These are phyloP conservation scores for Kwoniella bestiolae DNA, from an alignment of 768 basidiomycete genomes.

Conservation along the genomic window DNA sequence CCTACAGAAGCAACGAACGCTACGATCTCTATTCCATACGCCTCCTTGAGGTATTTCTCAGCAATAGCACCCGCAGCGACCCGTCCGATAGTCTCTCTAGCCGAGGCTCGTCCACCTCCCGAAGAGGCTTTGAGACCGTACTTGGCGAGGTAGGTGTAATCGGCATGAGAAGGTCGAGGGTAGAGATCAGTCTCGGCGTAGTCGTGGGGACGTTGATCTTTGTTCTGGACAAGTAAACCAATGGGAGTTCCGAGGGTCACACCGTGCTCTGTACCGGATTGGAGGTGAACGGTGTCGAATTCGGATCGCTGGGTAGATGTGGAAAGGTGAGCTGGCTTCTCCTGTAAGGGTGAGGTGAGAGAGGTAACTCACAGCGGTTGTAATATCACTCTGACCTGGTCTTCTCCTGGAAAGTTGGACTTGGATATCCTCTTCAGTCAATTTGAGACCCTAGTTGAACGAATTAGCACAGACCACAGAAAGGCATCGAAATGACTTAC, in stretches of 20 bases:
- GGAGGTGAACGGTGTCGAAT: conserved; percentile 89
- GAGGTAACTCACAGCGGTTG: conserved; percentile 78
- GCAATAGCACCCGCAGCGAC: conserved; percentile 99
- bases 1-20: conserved; percentile 97
- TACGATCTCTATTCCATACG: conserved; percentile 89
- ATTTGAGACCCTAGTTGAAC: conserved; percentile 70
- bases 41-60: conserved; percentile 87
- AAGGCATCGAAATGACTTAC: conserved; percentile 59
- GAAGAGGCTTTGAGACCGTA: conserved; percentile 97
- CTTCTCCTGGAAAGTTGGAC: conserved; percentile 84
- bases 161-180: conserved; percentile 95
- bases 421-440: conserved; percentile 84
- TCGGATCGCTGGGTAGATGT: conserved; percentile 73
- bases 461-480: conserved; percentile 22
- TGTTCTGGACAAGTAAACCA: conserved; percentile 92
- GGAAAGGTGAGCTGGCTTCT: background rate
- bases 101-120: conserved; percentile 92
- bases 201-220: conserved; percentile 97
- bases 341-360: background rate
- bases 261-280: conserved; percentile 91
- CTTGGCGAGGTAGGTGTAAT: conserved; percentile 96
- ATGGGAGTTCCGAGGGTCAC: conserved; percentile 97
- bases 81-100: conserved; percentile 97
- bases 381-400: conserved; percentile 94
- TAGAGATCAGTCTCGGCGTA: conserved; percentile 98